phyloP scores from a whole-genome alignment of 2,329 filamentous ascomycete genomes.

The Penicillium aurantiogriseum region DNA sequence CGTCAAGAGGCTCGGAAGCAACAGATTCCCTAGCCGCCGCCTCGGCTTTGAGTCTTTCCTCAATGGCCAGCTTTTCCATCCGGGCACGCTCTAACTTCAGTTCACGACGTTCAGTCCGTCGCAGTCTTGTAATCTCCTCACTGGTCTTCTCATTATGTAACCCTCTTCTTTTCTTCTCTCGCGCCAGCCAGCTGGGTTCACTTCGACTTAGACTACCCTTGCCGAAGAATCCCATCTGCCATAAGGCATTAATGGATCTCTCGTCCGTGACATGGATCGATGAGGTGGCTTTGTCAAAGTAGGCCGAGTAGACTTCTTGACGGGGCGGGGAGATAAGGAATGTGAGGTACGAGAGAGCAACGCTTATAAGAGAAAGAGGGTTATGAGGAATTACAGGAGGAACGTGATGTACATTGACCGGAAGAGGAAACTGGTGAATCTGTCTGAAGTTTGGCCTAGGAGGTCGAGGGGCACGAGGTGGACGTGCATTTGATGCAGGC shows the following conservation, averaged over 20 bases:
- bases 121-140: conserved; percentile 73
- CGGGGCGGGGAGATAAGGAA: conserved; percentile 66
- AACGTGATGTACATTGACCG: conserved; percentile 77
- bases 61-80: conserved; percentile 78
- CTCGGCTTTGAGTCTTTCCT: conserved; percentile 64
- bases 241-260: conserved; percentile 73
- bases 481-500: conserved; percentile 18
- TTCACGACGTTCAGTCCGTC: conserved; percentile 76
- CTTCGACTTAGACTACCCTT: conserved; percentile 91
- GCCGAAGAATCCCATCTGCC: conserved; percentile 97
- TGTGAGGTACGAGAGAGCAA: conserved; percentile 72
- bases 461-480: conserved; percentile 29
- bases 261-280: conserved; percentile 82
- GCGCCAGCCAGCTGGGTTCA: conserved; percentile 88
- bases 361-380: conserved; percentile 79
- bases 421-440: conserved; percentile 78
- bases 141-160: conserved; percentile 67
- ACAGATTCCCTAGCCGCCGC: conserved; percentile 34
- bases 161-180: conserved; percentile 72
- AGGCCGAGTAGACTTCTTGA: conserved; percentile 64
- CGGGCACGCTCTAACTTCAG: conserved; percentile 92
- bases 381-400: conserved; percentile 90
- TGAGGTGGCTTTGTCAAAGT: conserved; percentile 77
- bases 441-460: conserved; percentile 61
- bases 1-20: conserved; percentile 6